phyloP scores from a whole-genome alignment of 768 basidiomycete species.

The Calocera cornea region DNA sequence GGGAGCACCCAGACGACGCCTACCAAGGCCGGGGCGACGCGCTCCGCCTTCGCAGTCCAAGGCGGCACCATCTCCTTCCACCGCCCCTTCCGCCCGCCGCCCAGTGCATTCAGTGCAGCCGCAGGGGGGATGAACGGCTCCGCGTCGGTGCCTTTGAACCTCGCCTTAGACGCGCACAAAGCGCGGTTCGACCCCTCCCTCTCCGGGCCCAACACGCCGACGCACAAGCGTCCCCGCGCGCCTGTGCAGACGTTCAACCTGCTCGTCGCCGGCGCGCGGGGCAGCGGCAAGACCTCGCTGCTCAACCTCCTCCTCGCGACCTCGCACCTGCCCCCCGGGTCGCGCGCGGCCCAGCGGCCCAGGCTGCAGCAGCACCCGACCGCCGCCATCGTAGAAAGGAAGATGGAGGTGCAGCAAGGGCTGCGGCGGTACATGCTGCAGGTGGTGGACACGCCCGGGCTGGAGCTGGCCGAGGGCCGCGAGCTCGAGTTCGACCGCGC shows the following conservation, averaged over 20 bases:
- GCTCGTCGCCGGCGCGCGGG: constrained; percentile 51
- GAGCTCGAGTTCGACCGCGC: constrained; percentile 71
- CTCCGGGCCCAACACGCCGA: neutral
- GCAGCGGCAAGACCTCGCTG: constrained; percentile 76
- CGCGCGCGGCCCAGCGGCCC: constrained; percentile 10
- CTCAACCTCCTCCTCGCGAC: constrained; percentile 71
- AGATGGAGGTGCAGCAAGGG: constrained; percentile 45
- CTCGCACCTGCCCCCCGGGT: constrained; percentile 65
- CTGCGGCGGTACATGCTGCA: constrained; percentile 46
- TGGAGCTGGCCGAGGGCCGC: constrained; percentile 58
- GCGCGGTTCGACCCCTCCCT: neutral
- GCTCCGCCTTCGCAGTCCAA: neutral
- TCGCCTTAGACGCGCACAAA: neutral
- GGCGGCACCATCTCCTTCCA: constrained; percentile 54
- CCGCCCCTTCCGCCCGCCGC: constrained; percentile 52
- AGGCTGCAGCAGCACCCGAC: neutral
- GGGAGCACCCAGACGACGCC: neutral
- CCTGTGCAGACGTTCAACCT: neutral
- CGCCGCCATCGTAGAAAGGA: constrained; percentile 34
- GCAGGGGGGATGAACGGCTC: neutral
- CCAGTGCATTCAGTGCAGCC: constrained; percentile 11
- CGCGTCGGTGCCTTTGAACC: neutral
- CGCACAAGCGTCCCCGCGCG: neutral
- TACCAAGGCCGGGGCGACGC: neutral
- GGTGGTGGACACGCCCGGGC: constrained; percentile 74